A percentile compares a stretch with the other conserved stretches of the same genome.
Conservation (phyloP, 2,329 filamentous ascomycete genomes). For the Ceratocystiopsis brevicomis region DNA sequence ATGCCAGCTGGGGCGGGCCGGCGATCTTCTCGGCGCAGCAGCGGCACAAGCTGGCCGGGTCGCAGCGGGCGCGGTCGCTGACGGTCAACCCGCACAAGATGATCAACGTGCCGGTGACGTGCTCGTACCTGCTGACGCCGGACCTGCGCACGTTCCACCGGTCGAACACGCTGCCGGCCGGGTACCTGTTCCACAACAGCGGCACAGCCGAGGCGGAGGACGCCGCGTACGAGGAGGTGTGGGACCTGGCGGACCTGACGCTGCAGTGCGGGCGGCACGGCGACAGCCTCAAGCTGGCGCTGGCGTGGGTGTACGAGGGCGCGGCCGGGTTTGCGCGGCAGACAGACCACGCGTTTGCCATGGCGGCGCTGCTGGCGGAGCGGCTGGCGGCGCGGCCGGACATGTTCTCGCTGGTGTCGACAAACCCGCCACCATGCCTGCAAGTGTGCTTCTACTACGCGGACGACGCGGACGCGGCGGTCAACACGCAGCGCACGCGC, state of each 20-base stretch:
- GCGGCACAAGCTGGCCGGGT: constrained; percentile 45
- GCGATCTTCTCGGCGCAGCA: constrained; percentile 58
- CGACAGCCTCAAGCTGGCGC: constrained; percentile 70
- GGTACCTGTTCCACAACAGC: constrained; percentile 62
- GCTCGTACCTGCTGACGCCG: constrained; percentile 65
- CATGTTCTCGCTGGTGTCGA: constrained; percentile 53
- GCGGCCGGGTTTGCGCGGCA: constrained; percentile 48
- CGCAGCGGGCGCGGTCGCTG: constrained; percentile 58
- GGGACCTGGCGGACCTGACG: constrained; percentile 82
- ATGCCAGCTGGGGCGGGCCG: constrained; percentile 77
- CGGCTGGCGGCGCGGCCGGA: constrained; percentile 30
- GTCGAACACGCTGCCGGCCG: constrained; percentile 73
- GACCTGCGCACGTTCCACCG: constrained; percentile 61
- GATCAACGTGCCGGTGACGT: constrained; percentile 80
- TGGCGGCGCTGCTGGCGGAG: constrained; percentile 48
- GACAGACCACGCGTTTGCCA: constrained; percentile 53
- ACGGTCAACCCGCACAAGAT: constrained; percentile 95
- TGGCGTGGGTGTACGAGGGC: constrained; percentile 84
- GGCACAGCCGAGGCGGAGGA: constrained; percentile 25
- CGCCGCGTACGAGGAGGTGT: constrained; percentile 36
- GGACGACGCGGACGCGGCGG: constrained; percentile 21
- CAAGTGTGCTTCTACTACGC: constrained; percentile 86
- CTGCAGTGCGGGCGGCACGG: constrained; percentile 80
- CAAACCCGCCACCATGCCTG: constrained; percentile 65
- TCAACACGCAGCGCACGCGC: constrained; percentile 31